phyloP scores from a whole-genome alignment of 2,329 filamentous ascomycete genomes.

The Alternaria sp. region DNA sequence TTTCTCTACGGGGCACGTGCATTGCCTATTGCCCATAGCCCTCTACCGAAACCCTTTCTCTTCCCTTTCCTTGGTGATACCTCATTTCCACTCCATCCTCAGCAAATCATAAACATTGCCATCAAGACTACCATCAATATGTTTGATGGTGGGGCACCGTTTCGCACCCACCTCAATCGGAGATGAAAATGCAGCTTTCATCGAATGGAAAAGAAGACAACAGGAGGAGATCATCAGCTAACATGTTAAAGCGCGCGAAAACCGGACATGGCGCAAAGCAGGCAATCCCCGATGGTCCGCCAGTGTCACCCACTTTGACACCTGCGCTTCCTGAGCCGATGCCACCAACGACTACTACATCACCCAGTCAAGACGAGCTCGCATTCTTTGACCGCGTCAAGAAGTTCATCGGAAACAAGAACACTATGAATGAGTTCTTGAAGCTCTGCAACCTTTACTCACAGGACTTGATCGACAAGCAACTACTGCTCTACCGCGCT shows the following conservation, averaged over 20 bases:
- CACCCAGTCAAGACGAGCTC: slow-evolving; percentile 84
- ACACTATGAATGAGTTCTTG: slow-evolving; percentile 91
- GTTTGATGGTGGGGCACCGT: neutral
- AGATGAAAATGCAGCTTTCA: neutral
- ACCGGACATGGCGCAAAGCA: slow-evolving; percentile 69
- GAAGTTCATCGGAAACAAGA: slow-evolving; percentile 93
- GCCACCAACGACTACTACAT: slow-evolving; percentile 74
- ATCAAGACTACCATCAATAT: neutral
- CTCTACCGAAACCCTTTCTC: neutral
- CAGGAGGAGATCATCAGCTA: slow-evolving; percentile 9
- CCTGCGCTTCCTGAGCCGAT: slow-evolving; percentile 89
- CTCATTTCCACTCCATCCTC: neutral
- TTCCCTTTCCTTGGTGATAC: neutral
- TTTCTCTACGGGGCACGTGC: slow-evolving; percentile 15
- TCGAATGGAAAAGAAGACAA: neutral
- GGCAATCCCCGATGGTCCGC: slow-evolving; percentile 64
- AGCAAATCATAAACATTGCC: slow-evolving; percentile 2
- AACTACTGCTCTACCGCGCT: slow-evolving; percentile 82
- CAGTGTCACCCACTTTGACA: slow-evolving; percentile 85
- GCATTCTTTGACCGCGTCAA: slow-evolving; percentile 96
- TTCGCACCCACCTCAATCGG: neutral
- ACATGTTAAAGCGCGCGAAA: slow-evolving; percentile 69
- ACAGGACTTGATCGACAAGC: slow-evolving; percentile 88
- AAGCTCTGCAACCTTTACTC: slow-evolving; percentile 97
- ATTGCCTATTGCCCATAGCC: slow-evolving; percentile 8